Evolutionary conservation across 768 basidiomycete species (phyloP), one percentile per base, ranked within the genome.

Genomic region (Asterophora lycoperdoides): DNA sequence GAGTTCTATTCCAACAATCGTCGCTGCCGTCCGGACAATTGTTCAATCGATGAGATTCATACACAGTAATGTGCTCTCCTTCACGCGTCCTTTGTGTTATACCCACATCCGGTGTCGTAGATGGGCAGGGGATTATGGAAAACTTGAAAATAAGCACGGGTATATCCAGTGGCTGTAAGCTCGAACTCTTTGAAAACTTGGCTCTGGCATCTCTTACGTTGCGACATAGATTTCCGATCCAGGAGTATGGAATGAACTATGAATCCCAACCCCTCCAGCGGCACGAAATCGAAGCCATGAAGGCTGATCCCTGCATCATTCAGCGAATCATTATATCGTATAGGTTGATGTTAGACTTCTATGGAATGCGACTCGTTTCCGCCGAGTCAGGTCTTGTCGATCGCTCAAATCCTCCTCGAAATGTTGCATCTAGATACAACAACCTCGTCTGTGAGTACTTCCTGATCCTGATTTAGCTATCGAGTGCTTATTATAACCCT

Each of bases 101-200:
- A 29, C 32, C 52, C 28, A 55, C 14, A 4, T 14, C n/a, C 36
- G n/a, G 10, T 33, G 46, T 26, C 17, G 29, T 45, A 88, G 86
- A 56, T 89, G 85, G 84, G 57, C 72, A 46, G 80, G 79, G 5
- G 73, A 88, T 57, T 84, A 83, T 55, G 59, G 65, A 26, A 77
- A 70, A 52, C 69, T 90, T 26, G 88, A 90, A 62, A 63, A 68
- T 54, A 80, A 81, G 49, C 88, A 89, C 58, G 81, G 80, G 1
- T 89, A 77, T 61, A 84, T 89, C 37, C 87, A 89, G 59, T 89
- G 88, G 86, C 63, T 89, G 82, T 88, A 66, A 58, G 86, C 68
- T 36, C 37, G 28, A 45, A 35, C 45, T 30, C 30, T 18, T 23
- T 23, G 23, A 15, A 28, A 15, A n/a, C n/a, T n/a, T n/a, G 19